phyloP scores from a whole-genome alignment of 176 grass and related monocot species.

The Bolboschoenus planiculmis region DNA sequence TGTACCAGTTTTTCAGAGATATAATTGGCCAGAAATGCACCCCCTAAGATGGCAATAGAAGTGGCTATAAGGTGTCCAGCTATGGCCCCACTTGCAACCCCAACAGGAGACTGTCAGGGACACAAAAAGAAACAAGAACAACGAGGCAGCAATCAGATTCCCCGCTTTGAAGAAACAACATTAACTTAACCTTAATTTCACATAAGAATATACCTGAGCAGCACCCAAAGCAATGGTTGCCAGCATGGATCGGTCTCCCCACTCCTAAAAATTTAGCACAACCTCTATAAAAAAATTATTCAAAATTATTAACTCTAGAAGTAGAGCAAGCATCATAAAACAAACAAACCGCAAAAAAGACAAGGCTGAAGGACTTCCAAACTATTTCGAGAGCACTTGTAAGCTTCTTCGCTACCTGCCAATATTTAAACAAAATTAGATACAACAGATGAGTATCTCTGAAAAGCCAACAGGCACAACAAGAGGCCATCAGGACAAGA shows the following conservation, averaged over 20 bases:
- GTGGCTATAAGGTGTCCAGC: constrained; percentile 82
- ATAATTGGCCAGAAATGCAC: constrained; percentile 84
- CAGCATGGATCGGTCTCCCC: constrained; percentile 97
- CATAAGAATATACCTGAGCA: constrained; percentile 57
- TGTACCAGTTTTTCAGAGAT: constrained; percentile 89
- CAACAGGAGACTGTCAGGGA: constrained; percentile 58
- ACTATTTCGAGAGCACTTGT: constrained; percentile 71
- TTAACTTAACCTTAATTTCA: not conserved
- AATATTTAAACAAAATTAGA: constrained; percentile 1
- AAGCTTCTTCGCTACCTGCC: constrained; percentile 60
- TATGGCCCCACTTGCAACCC: constrained; percentile 86
- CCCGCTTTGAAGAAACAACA: not conserved
- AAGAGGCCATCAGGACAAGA: not conserved
- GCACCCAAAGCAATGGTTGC: constrained; percentile 93
- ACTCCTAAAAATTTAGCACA: constrained; percentile 41
- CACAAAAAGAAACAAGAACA: not conserved
- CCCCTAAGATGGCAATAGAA: constrained; percentile 67
- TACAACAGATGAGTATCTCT: not conserved
- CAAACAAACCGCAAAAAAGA: constrained; percentile 71
- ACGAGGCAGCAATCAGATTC: not conserved
- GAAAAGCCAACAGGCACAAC: not conserved
- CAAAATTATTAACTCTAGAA: not conserved
- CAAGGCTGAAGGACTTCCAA: constrained; percentile 89
- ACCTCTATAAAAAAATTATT: not conserved
- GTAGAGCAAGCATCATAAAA: not conserved